phyloP scores from a whole-genome alignment of 1,284 basidiomycete genomes.

The Neotropicomus parvogracilis region DNA sequence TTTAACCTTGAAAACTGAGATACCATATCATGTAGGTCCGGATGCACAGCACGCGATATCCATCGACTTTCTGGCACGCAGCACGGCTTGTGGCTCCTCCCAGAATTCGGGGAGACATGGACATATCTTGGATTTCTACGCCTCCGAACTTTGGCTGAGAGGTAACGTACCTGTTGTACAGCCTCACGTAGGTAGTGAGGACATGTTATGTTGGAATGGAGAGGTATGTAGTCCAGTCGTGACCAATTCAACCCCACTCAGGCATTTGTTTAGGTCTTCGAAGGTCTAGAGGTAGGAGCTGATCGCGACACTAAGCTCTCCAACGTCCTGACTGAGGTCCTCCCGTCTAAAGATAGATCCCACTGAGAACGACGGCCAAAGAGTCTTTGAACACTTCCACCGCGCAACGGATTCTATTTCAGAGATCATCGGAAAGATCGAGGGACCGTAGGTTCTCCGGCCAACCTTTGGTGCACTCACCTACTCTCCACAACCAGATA shows the following conservation, averaged over 20 bases:
- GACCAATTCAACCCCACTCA: too few species aligned
- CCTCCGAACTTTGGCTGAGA: conserved; percentile 77
- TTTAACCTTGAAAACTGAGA: background rate
- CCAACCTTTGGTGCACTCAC: conserved; percentile 1
- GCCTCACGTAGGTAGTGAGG: conserved; percentile 60
- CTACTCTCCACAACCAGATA: conserved; percentile 49
- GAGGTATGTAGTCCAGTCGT: too few species aligned
- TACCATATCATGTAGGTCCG: conserved; percentile 48
- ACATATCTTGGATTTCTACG: conserved; percentile 51
- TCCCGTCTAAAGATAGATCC: conserved; percentile 39
- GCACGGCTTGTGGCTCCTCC: background rate
- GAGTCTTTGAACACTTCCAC: conserved; percentile 56
- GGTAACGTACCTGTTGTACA: conserved; percentile 64
- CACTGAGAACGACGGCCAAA: conserved; percentile 76
- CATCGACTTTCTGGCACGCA: conserved; percentile 14
- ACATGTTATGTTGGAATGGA: conserved; percentile 87
- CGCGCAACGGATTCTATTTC: conserved; percentile 41
- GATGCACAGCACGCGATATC: conserved; percentile 47
- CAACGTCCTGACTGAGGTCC: conserved; percentile 1
- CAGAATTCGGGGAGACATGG: conserved; percentile 20
- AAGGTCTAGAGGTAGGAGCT: conserved; percentile 58
- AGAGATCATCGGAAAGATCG: conserved; percentile 58
- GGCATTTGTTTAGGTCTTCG: conserved; percentile 62
- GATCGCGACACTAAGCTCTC: background rate
- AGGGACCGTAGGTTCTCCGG: conserved; percentile 78